A percentile compares a stretch with the other conserved stretches of the same genome.
These are phyloP conservation scores for Sugiyamaella mastotermitis DNA, from an alignment of 805 yeast species.

Conservation along the genomic window DNA sequence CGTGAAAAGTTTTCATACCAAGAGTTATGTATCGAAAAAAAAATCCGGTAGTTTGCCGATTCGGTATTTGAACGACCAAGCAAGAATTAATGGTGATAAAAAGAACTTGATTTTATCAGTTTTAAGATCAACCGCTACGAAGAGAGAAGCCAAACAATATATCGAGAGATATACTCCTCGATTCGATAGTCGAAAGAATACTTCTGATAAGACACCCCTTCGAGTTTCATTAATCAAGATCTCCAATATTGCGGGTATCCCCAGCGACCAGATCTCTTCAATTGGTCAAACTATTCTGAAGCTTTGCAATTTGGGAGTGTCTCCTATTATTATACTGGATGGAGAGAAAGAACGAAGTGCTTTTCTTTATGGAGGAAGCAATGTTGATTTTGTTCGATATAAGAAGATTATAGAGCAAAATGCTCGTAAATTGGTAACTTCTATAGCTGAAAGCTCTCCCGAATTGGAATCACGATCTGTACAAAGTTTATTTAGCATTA, in stretches of 20 bases:
- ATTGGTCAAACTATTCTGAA: conserved; percentile 53
- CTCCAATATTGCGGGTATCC: conserved; percentile 28
- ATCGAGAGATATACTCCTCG: conserved; percentile 59
- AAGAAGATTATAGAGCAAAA: conserved; percentile 18
- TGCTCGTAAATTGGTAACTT: conserved; percentile 15
- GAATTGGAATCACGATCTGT: not conserved
- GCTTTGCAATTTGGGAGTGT: conserved; percentile 58
- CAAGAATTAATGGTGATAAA: not conserved
- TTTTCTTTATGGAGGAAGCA: conserved; percentile 20
- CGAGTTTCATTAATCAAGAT: conserved; percentile 55
- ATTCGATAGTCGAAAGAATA: conserved; percentile 6
- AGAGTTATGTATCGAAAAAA: too few species aligned
- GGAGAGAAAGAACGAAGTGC: conserved; percentile 27
- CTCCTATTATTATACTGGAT: conserved; percentile 65
- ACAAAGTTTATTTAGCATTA: not conserved
- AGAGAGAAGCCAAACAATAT: conserved; percentile 83
- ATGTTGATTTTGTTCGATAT: conserved; percentile 23
- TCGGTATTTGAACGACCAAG: not conserved
- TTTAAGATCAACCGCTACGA: conserved; percentile 84
- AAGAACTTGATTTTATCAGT: conserved; percentile 64
- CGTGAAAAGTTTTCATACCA: too few species aligned
- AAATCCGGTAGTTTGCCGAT: too few species aligned
- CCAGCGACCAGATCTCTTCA: conserved; percentile 23
- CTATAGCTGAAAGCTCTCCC: conserved; percentile 13
- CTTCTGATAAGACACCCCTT: conserved; percentile 6